A percentile compares a stretch with the other conserved stretches of the same genome.
phyloP scores from a whole-genome alignment of 1,139 yeast species.

The Arxiozyma telluris region DNA sequence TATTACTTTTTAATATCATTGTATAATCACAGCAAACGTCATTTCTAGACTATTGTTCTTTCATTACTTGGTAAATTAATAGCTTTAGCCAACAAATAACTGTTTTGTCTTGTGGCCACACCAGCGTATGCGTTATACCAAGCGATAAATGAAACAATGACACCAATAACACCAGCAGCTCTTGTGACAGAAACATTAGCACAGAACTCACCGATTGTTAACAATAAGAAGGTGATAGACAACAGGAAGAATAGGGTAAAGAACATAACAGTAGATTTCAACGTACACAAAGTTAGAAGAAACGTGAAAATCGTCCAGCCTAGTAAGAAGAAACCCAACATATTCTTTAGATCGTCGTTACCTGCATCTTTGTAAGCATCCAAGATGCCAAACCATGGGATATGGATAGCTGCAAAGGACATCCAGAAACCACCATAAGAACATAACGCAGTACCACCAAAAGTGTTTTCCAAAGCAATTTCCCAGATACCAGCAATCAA shows the following conservation, averaged over 20 bases:
- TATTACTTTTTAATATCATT: too few species aligned
- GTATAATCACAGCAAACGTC: too few species aligned
- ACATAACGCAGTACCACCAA: constrained; percentile 79
- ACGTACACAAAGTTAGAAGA: constrained; percentile 55
- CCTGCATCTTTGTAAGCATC: constrained; percentile 42
- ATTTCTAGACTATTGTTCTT: neutral
- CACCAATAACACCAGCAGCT: constrained; percentile 77
- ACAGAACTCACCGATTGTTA: constrained; percentile 43
- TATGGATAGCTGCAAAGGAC: constrained; percentile 60
- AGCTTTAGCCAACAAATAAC: constrained; percentile 43
- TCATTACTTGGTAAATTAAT: constrained; percentile 20
- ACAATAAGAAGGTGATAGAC: constrained; percentile 51
- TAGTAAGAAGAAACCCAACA: constrained; percentile 63
- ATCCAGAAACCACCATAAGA: constrained; percentile 91
- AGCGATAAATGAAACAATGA: constrained; percentile 70
- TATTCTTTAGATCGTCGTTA: constrained; percentile 37
- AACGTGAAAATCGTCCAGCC: constrained; percentile 80
- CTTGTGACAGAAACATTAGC: constrained; percentile 33
- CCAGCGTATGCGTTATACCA: constrained; percentile 95
- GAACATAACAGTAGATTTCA: constrained; percentile 74
- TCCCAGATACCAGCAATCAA: constrained; percentile 71
- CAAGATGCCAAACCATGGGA: constrained; percentile 64
- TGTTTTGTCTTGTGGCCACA: constrained; percentile 62
- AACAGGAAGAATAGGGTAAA: constrained; percentile 58
- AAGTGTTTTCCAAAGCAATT: constrained; percentile 68